Evolutionary conservation across 371 early-diverging fungal genomes (phyloP).

Genomic region (Haplosporangium sp.): DNA sequence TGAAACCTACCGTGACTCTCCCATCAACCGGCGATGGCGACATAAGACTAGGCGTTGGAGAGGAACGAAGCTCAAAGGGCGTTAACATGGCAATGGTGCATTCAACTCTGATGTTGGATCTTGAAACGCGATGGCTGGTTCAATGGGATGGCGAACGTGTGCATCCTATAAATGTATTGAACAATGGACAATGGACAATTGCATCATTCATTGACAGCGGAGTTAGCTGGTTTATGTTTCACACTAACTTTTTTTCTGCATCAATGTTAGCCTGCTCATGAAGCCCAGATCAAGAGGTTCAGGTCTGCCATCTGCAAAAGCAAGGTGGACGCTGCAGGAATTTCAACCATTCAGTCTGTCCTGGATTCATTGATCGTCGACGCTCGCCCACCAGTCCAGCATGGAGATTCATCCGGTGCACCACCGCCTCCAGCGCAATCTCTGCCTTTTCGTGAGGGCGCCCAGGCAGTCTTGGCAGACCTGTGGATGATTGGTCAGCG

Average conservation of each 20-base stretch:
- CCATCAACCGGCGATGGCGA: slow-evolving; percentile 3
- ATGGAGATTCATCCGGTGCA: slow-evolving; percentile 9
- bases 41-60: slow-evolving; percentile 1
- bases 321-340: slow-evolving; percentile 6
- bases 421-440: background rate
- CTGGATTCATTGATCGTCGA: slow-evolving; percentile 33
- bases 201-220: too few species aligned
- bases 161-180: slow-evolving; percentile 31
- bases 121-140: slow-evolving; percentile 51
- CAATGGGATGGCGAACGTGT: slow-evolving; percentile 49
- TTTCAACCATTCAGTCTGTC: slow-evolving; percentile 11
- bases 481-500: slow-evolving; percentile 54
- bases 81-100: slow-evolving; percentile 42
- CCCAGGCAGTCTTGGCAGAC: slow-evolving; percentile 40
- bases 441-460: slow-evolving; percentile 41
- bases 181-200: too few species aligned
- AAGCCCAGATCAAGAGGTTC: slow-evolving; percentile 19
- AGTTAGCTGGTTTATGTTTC: too few species aligned
- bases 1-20: slow-evolving; percentile 7
- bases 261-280: slow-evolving; percentile 21
- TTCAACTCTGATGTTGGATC: slow-evolving; percentile 32
- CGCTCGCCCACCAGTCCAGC: slow-evolving; percentile 27
- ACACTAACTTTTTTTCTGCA: background rate
- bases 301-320: slow-evolving; percentile 25
- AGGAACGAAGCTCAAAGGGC: slow-evolving; percentile 13